These are phyloP conservation scores for Pleurotus platypus DNA, from an alignment of 768 basidiomycete genomes.

Conservation along the genomic window DNA sequence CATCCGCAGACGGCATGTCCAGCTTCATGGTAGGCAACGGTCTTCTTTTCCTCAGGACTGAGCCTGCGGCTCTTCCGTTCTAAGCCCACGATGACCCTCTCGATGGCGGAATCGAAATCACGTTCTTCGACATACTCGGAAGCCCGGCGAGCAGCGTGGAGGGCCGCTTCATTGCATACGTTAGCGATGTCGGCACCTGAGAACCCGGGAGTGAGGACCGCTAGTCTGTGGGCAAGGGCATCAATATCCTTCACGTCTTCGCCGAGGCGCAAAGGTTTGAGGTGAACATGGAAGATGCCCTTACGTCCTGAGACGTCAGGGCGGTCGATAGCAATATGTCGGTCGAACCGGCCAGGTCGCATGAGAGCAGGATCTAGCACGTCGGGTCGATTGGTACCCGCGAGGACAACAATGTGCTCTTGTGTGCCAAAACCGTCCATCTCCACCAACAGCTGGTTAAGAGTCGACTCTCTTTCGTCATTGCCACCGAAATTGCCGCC, in stretches of 20 bases:
- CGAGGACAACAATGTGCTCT: conserved; percentile 93
- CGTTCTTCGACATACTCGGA: conserved; percentile 75
- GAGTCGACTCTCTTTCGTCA: conserved; percentile 95
- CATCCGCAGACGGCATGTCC: conserved; percentile 98
- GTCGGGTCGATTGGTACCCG: conserved; percentile 96
- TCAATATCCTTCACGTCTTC: conserved; percentile 44
- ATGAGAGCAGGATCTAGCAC: conserved; percentile 93
- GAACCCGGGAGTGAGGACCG: conserved; percentile 95
- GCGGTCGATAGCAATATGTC: conserved; percentile 92
- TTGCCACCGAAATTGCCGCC: conserved; percentile 81
- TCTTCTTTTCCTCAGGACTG: conserved; percentile 95
- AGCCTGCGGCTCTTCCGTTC: conserved; percentile 95
- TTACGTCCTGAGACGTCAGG: conserved; percentile 93
- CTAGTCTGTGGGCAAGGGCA: conserved; percentile 84
- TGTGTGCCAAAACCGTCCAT: conserved; percentile 99
- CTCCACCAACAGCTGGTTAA: conserved; percentile 96
- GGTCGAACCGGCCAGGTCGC: conserved; percentile 97
- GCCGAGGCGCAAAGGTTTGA: conserved; percentile 75
- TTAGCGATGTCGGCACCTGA: conserved; percentile 99
- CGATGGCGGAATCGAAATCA: conserved; percentile 97
- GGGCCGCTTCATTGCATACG: conserved; percentile 96
- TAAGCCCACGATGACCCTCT: conserved; percentile 94
- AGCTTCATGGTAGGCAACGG: conserved; percentile 98
- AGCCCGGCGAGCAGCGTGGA: conserved; percentile 86
- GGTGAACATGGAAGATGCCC: conserved; percentile 92